Base-by-base conservation (phyloP, 2,329 filamentous ascomycete genomes). In the Cercospora citrullina region DNA sequence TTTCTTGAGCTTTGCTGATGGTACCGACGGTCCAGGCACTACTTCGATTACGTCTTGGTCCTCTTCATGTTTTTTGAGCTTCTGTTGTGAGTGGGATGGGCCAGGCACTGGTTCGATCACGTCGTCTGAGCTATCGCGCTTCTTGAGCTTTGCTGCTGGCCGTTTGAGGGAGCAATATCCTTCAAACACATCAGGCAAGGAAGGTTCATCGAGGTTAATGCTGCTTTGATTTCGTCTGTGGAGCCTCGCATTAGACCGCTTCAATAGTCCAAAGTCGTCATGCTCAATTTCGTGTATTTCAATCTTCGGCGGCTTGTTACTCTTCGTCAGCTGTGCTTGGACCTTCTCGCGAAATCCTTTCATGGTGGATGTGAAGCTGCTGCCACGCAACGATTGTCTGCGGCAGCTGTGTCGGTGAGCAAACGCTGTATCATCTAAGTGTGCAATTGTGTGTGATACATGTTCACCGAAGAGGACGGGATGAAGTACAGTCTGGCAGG, bases 321-420 rank as follows among this genome's bases (percentile, higher is more conserved):
- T 60, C 53, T 68, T 65, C 14, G 57, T 53, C 21, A 68, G 33
- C 9, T 33, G 39, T 23, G 66, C 48, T 60, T 53, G 60, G 26
- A 68, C 18, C 7, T 45, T 64, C n/a, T 65, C 31, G 12, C 28
- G 55, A 36, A 53, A 28, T n/a, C 55, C 31, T 59, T 36, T 68
- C 66, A 68, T 68, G 66, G 66, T 60, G 62, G 62, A 16, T 42
- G 62, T 48, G 48, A 64, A n/a, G 60, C 63, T 57, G 53, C 62
- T 59, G 58, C 48, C 51, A 48, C 36, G 33, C 58, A 64, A 28
- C 63, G 63, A 39, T 59, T 51, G 58, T 65, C 58, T 62, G 62
- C 26, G 63, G 51, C 51, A 60, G 63, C 62, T 63, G 58, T 61
- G 58, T 63, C 39, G 42, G 59, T 61, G 26, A 42, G 61, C n/a